Conservation (phyloP, 2,329 filamentous ascomycete species). For the Claviceps citrina region DNA sequence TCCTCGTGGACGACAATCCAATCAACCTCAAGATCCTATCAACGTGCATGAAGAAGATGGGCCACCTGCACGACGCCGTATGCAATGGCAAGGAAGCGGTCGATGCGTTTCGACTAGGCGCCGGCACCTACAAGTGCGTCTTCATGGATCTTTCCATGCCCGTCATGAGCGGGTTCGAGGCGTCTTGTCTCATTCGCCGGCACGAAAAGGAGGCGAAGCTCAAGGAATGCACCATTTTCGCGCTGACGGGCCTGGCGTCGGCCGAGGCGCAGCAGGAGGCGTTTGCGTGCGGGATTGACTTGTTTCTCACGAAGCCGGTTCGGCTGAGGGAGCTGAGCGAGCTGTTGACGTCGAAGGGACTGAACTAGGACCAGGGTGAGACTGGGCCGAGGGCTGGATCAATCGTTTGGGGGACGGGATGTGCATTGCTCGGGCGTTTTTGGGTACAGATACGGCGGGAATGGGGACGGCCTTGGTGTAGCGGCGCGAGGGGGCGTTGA, state of each 20-base stretch:
- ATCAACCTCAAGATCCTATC: conserved; percentile 20
- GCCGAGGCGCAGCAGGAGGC: conserved; percentile 33
- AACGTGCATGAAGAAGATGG: conserved; percentile 15
- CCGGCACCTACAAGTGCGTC: conserved; percentile 11
- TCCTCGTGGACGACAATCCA: conserved; percentile 22
- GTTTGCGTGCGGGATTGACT: conserved; percentile 32
- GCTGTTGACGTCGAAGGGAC: not conserved
- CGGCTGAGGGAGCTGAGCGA: conserved; percentile 19
- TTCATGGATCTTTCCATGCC: conserved; percentile 38
- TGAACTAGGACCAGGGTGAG: not conserved
- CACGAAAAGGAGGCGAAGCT: conserved; percentile 29
- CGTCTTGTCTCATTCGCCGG: conserved; percentile 29
- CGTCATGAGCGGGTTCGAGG: conserved; percentile 32
- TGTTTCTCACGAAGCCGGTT: conserved; percentile 38
- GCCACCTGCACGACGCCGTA: conserved; percentile 10
- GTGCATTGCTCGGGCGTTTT: too few species aligned
- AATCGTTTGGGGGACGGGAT: too few species aligned
- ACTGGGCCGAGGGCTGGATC: too few species aligned
- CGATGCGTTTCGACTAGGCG: conserved; percentile 10
- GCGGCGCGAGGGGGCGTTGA: too few species aligned
- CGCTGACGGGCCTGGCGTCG: conserved; percentile 34
- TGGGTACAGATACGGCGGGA: too few species aligned
- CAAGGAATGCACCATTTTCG: conserved; percentile 29
- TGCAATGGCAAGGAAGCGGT: conserved; percentile 16
- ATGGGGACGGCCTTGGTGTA: too few species aligned